Base-by-base conservation (phyloP, 1,284 basidiomycete genomes). In the Cutaneotrichosporon curvatum region DNA sequence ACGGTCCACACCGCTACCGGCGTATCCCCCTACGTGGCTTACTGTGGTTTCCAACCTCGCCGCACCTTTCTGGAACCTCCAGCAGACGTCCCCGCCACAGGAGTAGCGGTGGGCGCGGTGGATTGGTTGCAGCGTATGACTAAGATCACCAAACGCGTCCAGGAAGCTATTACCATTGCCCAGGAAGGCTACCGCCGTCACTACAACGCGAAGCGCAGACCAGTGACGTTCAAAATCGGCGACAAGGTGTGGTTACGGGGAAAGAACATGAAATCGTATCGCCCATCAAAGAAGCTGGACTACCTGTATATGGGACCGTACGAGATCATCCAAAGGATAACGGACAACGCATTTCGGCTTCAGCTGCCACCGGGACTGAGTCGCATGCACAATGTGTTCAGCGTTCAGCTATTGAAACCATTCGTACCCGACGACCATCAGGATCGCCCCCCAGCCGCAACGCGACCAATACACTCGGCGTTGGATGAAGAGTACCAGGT, bases 1-100 rank as follows among this genome's bases (percentile, higher is more conserved):
- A n/a, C 74, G 63, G 41, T 44, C 56, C 25, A 60, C 32, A 32
- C 53, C 1, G 65, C 68, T 2, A 75, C 68, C 11, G 48, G 61
- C 10, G 58, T 66, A 37, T 63, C 75, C 2, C 76, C 75, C 0
- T 76, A 77, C 63, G 71, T 60, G 35, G 67, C 70, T 38, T 68
- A 70, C 40, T 53, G 61, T 18, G 73, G 64, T 15, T 72, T 61
- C 36, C 56, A 72, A 41, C 72, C 70, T 36, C 32, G 57, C 7
- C 25, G 25, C 8, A 7, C 25, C 8, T 28, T 28, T 12, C 25
- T 28, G 8, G 25, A 28, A 12, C 25, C 25, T 7, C 25, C 25
- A 7, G 12, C 7, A 28, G 25, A n/a, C n/a, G n/a, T n/a, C n/a
- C n/a, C n/a, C n/a, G n/a, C n/a, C n/a, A n/a, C n/a, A n/a, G n/a